These are phyloP conservation scores for Barnettozyma botsteinii DNA, from an alignment of 805 yeast species.

Conservation along the genomic window DNA sequence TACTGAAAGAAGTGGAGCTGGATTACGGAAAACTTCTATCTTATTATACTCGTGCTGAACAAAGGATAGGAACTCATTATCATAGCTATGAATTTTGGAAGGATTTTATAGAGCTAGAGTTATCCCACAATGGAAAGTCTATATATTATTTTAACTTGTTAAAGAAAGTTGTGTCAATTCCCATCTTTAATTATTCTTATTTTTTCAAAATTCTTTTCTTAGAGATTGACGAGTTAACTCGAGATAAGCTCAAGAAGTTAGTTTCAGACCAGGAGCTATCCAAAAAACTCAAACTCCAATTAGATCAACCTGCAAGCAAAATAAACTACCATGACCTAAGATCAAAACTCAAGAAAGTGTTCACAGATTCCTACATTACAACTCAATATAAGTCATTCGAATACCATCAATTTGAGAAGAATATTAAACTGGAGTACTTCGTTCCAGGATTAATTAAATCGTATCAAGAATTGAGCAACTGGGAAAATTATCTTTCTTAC, in stretches of 20 bases:
- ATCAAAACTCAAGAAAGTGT: constrained; percentile 38
- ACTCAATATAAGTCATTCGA: constrained; percentile 49
- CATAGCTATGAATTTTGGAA: constrained; percentile 47
- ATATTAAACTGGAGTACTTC: constrained; percentile 33
- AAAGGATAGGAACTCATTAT: constrained; percentile 46
- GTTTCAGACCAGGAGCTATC: constrained; percentile 16
- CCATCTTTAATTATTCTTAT: constrained; percentile 46
- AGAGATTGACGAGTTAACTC: constrained; percentile 24
- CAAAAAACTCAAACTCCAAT: constrained; percentile 19
- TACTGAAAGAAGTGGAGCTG: constrained; percentile 27
- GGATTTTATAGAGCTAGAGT: constrained; percentile 39
- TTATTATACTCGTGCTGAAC: constrained; percentile 43
- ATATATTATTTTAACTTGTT: constrained; percentile 30
- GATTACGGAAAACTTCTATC: constrained; percentile 29
- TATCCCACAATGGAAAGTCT: constrained; percentile 30
- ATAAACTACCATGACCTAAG: constrained; percentile 26
- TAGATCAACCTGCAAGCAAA: constrained; percentile 10
- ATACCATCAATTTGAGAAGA: constrained; percentile 43
- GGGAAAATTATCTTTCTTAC: constrained; percentile 54
- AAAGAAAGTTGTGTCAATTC: constrained; percentile 48
- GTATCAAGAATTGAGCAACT: constrained; percentile 45
- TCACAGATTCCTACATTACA: constrained; percentile 48
- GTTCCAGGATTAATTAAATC: constrained; percentile 29
- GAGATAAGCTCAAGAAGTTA: constrained; percentile 10
- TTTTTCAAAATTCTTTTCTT: constrained; percentile 37